Conservation (phyloP, 2,329 filamentous ascomycete genomes). For the Fusarium sp. region DNA sequence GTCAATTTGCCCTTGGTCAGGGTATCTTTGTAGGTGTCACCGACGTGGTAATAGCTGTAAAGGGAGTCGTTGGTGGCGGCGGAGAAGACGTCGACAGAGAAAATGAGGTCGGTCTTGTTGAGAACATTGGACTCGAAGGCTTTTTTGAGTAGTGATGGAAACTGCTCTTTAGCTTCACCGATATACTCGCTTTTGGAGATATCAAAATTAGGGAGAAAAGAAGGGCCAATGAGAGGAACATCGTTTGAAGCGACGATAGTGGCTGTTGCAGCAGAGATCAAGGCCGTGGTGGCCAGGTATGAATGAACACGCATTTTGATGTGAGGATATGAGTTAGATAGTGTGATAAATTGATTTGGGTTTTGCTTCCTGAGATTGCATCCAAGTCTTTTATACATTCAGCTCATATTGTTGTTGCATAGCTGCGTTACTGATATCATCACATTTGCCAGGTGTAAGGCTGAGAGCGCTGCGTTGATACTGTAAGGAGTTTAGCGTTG, state of each 20-base stretch:
- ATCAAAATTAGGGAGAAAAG: constrained; percentile 42
- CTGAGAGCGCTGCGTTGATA: background rate
- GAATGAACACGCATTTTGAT: background rate
- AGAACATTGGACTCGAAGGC: constrained; percentile 13
- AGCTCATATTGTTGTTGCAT: background rate
- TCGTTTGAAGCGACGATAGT: background rate
- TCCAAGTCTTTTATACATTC: background rate
- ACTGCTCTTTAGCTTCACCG: constrained; percentile 14
- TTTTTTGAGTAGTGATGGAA: constrained; percentile 26
- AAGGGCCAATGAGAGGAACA: constrained; percentile 29
- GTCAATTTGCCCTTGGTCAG: constrained; percentile 36
- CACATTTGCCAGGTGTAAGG: background rate
- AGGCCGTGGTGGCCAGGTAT: background rate
- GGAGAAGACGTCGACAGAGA: constrained; percentile 48
- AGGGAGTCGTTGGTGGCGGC: constrained; percentile 43
- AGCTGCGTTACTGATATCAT: background rate
- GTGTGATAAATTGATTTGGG: background rate
- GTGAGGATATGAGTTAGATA: background rate
- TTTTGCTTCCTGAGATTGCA: too few species aligned
- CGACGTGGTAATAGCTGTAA: constrained; percentile 43
- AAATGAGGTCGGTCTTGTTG: constrained; percentile 37
- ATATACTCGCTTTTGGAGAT: constrained; percentile 21
- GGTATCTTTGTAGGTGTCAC: constrained; percentile 22
- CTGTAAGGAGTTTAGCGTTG: background rate
- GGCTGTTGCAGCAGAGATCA: background rate